Conservation (phyloP, 2,329 filamentous ascomycete species). For the Chrysoporthe deuterocubensis region DNA sequence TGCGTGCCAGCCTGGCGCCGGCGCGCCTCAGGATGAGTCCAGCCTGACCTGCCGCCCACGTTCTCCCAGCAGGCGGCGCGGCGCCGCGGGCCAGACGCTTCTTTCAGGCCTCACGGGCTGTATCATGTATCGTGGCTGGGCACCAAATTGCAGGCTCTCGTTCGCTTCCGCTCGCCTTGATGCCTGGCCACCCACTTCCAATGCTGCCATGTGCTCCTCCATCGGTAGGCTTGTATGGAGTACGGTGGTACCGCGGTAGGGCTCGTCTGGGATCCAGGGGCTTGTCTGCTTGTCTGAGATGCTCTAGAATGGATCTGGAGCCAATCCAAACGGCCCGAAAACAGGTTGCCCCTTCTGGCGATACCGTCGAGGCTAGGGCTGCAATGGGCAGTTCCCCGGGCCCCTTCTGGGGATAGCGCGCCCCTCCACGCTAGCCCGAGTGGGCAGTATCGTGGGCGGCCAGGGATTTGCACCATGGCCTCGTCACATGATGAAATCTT, state of each 20-base stretch:
- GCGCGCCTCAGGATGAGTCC: too few relatives aligned
- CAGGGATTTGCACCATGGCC: constrained; percentile 17
- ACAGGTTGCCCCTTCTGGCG: constrained; percentile 9
- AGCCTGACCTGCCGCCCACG: too few relatives aligned
- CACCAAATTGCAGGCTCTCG: background rate
- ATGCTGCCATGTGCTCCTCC: constrained; percentile 4
- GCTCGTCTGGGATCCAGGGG: constrained; percentile 1
- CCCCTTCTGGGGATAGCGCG: constrained; percentile 10
- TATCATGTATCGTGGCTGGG: background rate
- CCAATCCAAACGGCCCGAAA: constrained; percentile 16
- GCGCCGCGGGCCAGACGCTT: background rate
- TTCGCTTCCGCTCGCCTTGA: background rate
- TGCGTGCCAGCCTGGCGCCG: too few relatives aligned
- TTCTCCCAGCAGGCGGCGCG: too few relatives aligned
- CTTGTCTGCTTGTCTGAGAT: constrained; percentile 17
- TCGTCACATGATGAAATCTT: constrained; percentile 28
- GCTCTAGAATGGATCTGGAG: constrained; percentile 7
- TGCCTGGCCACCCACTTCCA: background rate
- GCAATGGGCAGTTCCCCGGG: constrained; percentile 2
- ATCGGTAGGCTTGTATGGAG: background rate
- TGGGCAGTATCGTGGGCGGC: constrained; percentile 18
- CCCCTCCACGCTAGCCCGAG: background rate
- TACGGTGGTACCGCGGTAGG: background rate
- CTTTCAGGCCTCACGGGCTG: background rate
- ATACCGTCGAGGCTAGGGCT: background rate